Conservation (phyloP, 352 stramenopile species). For the Phytophthora litchii region DNA sequence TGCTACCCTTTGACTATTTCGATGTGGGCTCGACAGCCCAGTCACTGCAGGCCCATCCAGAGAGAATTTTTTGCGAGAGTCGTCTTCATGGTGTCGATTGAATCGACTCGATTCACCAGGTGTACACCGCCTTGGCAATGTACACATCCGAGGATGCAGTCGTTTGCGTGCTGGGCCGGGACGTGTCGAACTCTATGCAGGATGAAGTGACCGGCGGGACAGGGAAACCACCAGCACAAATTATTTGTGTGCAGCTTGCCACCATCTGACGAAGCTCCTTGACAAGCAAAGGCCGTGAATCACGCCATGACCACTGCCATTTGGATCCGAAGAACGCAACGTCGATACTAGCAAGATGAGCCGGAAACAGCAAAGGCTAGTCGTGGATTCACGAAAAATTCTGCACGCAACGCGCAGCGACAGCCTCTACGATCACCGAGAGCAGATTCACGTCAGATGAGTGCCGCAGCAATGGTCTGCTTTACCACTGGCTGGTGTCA, state of each 20-base stretch:
- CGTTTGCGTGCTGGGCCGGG: conserved; percentile 18
- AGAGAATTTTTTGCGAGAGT: conserved; percentile 29
- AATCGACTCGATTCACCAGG: conserved; percentile 18
- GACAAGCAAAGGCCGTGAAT: conserved; percentile 2
- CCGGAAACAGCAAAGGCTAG: conserved; percentile 9
- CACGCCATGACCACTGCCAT: conserved; percentile 8
- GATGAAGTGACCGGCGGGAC: not conserved
- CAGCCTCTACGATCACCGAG: not conserved
- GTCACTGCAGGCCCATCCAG: conserved; percentile 21
- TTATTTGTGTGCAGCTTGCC: not conserved
- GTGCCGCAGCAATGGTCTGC: no score
- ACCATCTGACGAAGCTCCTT: conserved; percentile 6
- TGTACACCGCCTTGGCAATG: conserved; percentile 8
- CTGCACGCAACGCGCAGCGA: conserved; percentile 4
- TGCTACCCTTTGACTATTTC: conserved; percentile 13
- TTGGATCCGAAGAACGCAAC: conserved; percentile 19
- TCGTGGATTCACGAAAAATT: conserved; percentile 19
- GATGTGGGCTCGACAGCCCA: conserved; percentile 20
- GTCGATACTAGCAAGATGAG: conserved; percentile 13
- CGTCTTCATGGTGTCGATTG: conserved; percentile 15
- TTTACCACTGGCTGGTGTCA: no score
- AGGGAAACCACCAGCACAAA: conserved; percentile 3
- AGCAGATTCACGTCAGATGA: not conserved
- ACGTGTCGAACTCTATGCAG: conserved; percentile 20
- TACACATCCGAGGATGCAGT: conserved; percentile 25